phyloP scores from a whole-genome alignment of 176 grass and related monocot species.

The Cenchrus americanus region DNA sequence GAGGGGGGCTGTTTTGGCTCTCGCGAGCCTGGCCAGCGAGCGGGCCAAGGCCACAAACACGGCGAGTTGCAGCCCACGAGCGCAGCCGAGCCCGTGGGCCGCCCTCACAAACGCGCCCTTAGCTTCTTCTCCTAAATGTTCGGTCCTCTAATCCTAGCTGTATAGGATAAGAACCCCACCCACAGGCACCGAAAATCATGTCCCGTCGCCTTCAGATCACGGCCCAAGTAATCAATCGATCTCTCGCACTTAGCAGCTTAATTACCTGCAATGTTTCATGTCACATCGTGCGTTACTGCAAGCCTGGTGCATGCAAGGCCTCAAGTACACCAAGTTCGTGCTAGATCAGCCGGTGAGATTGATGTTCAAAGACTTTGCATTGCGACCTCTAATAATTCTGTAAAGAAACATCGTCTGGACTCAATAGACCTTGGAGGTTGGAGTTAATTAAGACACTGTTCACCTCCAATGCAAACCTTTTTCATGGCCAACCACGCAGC shows the following conservation, averaged over 20 bases:
- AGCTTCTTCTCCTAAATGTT: constrained; percentile 14
- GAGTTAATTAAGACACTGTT: not conserved
- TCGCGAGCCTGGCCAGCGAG: too few species aligned
- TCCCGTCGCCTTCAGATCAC: not conserved
- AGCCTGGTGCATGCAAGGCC: not conserved
- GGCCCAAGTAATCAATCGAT: not conserved
- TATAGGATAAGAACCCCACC: not conserved
- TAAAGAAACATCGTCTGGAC: not conserved
- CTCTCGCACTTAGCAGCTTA: not conserved
- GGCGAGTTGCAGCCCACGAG: too few species aligned
- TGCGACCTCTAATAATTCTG: too few species aligned
- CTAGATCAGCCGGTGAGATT: constrained; percentile 1
- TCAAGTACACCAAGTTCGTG: not conserved
- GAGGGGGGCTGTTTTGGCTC: too few species aligned
- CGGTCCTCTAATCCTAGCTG: not conserved
- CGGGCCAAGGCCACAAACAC: too few species aligned
- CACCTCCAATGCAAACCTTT: not conserved
- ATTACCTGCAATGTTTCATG: not conserved
- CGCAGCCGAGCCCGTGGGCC: too few species aligned
- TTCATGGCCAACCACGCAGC: not conserved
- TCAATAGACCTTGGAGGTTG: not conserved
- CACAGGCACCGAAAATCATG: constrained; percentile 9
- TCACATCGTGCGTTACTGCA: not conserved
- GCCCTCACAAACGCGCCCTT: too few species aligned
- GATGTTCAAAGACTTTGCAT: constrained; percentile 4